phyloP scores from a whole-genome alignment of 2,329 filamentous ascomycete species.

The Pyrenochaeta sp. region DNA sequence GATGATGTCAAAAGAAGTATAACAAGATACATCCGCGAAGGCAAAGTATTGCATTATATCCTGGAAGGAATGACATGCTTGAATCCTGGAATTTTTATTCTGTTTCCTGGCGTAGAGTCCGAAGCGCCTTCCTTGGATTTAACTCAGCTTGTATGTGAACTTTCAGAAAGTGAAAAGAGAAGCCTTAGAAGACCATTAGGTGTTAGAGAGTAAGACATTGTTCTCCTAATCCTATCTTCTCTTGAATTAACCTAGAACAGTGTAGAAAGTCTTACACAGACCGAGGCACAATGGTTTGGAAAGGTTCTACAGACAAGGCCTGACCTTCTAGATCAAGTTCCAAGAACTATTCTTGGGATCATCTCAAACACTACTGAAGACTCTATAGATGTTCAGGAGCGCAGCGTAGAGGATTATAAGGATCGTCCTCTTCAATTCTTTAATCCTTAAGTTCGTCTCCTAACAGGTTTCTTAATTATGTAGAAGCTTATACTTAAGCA shows the following conservation, averaged over 20 bases:
- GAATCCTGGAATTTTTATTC: conserved; percentile 6
- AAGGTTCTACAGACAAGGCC: conserved; percentile 12
- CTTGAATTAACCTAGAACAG: too few species aligned
- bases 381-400: conserved; percentile 9
- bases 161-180: conserved; percentile 4
- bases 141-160: conserved; percentile 5
- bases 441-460: too few species aligned
- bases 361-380: conserved; percentile 9
- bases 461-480: too few species aligned
- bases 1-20: conserved; percentile 5
- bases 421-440: conserved; percentile 12
- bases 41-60: conserved; percentile 9
- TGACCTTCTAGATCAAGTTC: conserved; percentile 8
- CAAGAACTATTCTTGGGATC: conserved; percentile 2
- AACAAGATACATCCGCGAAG: conserved; percentile 10
- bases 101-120: conserved; percentile 9
- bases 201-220: conserved; percentile 16
- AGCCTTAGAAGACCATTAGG: conserved; percentile 12
- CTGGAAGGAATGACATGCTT: conserved; percentile 2
- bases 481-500: too few species aligned
- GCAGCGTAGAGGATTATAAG: conserved; percentile 5
- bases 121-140: conserved; percentile 2
- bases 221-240: too few species aligned
- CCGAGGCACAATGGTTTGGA: conserved; percentile 10
- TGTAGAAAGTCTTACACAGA: conserved; percentile 10